Evolutionary conservation across 495 filamentous ascomycete genomes (phyloP), one percentile per base, ranked within the genome.

Genomic region (Xylaria nigripes): DNA sequence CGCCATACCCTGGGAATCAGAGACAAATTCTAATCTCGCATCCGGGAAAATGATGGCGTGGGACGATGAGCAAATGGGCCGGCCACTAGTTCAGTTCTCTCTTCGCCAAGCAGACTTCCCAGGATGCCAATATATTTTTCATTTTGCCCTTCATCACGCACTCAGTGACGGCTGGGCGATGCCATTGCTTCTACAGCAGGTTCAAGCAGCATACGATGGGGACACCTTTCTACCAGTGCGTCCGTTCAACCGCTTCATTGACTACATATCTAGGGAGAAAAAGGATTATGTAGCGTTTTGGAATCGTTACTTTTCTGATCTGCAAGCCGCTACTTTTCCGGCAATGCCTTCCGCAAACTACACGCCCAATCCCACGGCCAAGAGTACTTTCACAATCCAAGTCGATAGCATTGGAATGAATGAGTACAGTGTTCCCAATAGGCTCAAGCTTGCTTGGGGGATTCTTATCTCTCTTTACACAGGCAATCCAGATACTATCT

Each of bases 401-500:
- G 18, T 49, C 30, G 34, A 49, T 6, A 7, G 5, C 8, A 21
- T 6, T 1, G 45, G 45, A 13, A 47, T 7, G 10, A 30, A 29
- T 21, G 45, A 47, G 16, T 47, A 18, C 8, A 47, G 45, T 19
- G 45, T 32, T 9, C 24, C 45, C 19, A 48, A 48, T 10, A 32
- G 45, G 15, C 45, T 48, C 3, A 41, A 18, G n/a, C 48, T 62
- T n/a, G 70, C 72, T 5, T 75, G 72, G 72, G 61, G 64, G 3
- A 36, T 72, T 41, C 57, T 66, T 16, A 36, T 70, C 16, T 58
- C 70, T 3, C 54, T 57, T 19, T 67, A 70, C 34, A 55, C 62
- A 2, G 60, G 54, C 23, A 57, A 56, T 2, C 46, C 69, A 32
- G 61, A 72, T 59, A 66, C 72, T 36, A 64, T 81, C 1, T 80